Conservation (phyloP, 225 moss, liverwort and hornwort genomes). For the Pseudoscleropodium purum region DNA sequence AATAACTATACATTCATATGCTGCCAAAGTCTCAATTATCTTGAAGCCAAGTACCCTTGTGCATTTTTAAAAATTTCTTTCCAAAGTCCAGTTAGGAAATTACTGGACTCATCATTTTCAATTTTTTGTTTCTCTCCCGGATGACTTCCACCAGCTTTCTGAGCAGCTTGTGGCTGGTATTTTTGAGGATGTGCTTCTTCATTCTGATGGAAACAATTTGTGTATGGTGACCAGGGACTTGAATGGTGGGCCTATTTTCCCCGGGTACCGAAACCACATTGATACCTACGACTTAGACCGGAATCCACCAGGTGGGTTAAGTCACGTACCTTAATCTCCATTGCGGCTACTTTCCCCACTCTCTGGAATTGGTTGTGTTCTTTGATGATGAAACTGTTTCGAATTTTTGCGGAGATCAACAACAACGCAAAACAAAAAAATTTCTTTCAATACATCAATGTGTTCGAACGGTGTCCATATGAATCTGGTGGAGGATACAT, state of each 20-base stretch:
- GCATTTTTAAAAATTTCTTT: neutral
- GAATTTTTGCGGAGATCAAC: neutral
- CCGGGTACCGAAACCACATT: conserved; percentile 6
- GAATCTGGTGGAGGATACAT: neutral
- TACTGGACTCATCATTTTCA: neutral
- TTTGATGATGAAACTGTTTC: neutral
- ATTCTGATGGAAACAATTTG: neutral
- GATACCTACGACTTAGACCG: conserved; percentile 13
- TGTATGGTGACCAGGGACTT: conserved; percentile 27
- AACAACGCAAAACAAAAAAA: neutral
- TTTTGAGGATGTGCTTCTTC: neutral
- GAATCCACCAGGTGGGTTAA: conserved; percentile 37
- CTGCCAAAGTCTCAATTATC: neutral
- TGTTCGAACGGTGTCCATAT: neutral
- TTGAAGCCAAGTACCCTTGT: neutral
- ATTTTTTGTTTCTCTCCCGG: neutral
- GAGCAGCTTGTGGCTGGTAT: neutral
- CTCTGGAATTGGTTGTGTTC: neutral
- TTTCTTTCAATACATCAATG: neutral
- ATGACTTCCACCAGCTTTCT: neutral
- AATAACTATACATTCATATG: neutral
- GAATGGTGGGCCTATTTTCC: conserved; percentile 20
- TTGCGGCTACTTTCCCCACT: neutral
- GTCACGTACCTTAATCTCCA: neutral
- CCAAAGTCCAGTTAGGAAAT: neutral